Percentiles rank a stretch among this genome's conserved stretches.
Evolutionary conservation across 176 grass and related monocot genomes (phyloP).

Genomic region (Eleusine coracana): DNA sequence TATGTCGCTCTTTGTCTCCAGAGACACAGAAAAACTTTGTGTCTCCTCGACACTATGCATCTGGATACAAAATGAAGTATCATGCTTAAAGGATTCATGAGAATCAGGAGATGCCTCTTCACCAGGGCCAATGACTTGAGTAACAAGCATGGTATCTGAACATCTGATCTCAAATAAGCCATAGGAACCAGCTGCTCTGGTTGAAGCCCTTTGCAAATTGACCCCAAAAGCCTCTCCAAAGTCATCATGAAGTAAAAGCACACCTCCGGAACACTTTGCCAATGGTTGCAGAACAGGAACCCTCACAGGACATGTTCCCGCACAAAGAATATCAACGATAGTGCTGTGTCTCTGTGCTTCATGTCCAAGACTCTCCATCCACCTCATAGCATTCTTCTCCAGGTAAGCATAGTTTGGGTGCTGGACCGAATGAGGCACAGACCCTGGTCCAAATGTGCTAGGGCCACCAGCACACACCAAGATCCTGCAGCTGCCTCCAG

Average conservation of each 20-base stretch:
- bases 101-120: constrained; percentile 89
- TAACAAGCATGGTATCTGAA: constrained; percentile 90
- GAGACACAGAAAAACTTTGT: constrained; percentile 91
- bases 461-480: constrained; percentile 85
- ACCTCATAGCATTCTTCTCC: constrained; percentile 85
- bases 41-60: constrained; percentile 94
- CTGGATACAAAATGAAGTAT: constrained; percentile 83
- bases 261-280: constrained; percentile 88
- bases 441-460: constrained; percentile 89
- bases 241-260: constrained; percentile 96
- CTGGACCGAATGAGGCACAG: constrained; percentile 72
- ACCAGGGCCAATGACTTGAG: constrained; percentile 95
- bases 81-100: constrained; percentile 93
- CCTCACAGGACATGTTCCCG: constrained; percentile 86
- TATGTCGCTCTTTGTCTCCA: constrained; percentile 87
- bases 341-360: constrained; percentile 81
- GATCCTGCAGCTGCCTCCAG: constrained; percentile 95
- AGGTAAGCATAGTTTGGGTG: constrained; percentile 98
- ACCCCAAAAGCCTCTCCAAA: constrained; percentile 99
- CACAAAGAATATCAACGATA: constrained; percentile 87
- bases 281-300: constrained; percentile 83
- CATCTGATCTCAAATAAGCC: constrained; percentile 93
- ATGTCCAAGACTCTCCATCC: constrained; percentile 88
- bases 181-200: constrained; percentile 79
- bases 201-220: constrained; percentile 90